Base-by-base conservation (phyloP, 2,329 filamentous ascomycete genomes). In the Ceratocystis albifundus region DNA sequence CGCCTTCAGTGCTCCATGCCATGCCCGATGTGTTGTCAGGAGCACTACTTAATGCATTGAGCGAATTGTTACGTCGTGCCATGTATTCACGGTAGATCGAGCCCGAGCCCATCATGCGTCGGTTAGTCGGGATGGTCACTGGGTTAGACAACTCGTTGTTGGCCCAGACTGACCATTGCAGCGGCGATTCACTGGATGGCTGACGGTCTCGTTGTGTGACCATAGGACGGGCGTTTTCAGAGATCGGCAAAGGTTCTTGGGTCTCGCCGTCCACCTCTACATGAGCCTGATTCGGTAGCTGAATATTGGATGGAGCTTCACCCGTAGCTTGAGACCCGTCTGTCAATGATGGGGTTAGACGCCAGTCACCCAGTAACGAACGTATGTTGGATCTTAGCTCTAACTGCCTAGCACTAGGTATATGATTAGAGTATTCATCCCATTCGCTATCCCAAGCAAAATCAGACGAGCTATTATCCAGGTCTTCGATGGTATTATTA, bases 1-100 rank as follows among this genome's bases (percentile, higher is more conserved):
- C 78, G 1, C 84, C 84, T 71, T 86, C 82, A 45, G 82, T 79
- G 69, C 82, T 85, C 84, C 84, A 87, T 25, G 80, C 77, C 70
- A 85, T 74, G 1, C 84, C 84, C 10, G 84, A 82, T 1, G 84
- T 87, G 64, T 85, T 83, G 62, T 84, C 80, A 2, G 79, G 76
- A 50, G 79, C 77, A 10, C 80, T 77, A 1, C 75, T 76, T 20
- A 46, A 25, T 4, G 44, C 15, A n/a, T 41, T 25, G 25, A 20
- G 7, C 17, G 28, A 50, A 22, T 48, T 64, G 15, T 50, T 53
- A 28, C 44, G 44, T 22, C 62, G 62, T 53, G 55, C 30, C 55
- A 36, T 8, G 30, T 59, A 59, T 4, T 59, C 55, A 4, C 15
- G 55, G 6, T 59, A 36, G 4, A 36, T 28, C 2, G 30, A 3